phyloP scores from a whole-genome alignment of 495 filamentous ascomycete genomes.

The Podospora pseudoanserina region DNA sequence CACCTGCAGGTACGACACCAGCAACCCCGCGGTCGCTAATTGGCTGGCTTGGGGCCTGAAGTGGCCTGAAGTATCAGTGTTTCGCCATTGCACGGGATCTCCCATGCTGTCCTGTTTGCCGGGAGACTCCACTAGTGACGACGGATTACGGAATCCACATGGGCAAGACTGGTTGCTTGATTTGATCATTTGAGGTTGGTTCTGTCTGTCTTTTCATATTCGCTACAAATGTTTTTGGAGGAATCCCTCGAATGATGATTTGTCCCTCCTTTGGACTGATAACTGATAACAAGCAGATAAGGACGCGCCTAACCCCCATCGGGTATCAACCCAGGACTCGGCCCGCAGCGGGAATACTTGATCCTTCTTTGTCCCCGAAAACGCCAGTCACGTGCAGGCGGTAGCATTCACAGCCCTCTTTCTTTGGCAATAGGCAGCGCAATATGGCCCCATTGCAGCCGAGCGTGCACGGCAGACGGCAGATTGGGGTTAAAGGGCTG shows the following conservation, averaged over 20 bases:
- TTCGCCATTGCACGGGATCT: constrained; percentile 4
- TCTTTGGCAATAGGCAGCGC: background rate
- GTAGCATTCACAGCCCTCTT: background rate
- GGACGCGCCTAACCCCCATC: background rate
- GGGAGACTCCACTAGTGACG: background rate
- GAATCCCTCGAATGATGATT: background rate
- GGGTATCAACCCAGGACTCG: background rate
- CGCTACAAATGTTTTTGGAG: no score
- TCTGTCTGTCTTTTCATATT: no score
- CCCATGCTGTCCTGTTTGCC: background rate
- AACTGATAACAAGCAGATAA: no score
- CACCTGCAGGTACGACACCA: constrained; percentile 10
- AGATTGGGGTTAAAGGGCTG: background rate
- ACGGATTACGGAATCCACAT: background rate
- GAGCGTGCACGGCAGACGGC: background rate
- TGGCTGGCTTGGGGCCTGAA: constrained; percentile 2
- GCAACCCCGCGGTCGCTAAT: constrained; percentile 12
- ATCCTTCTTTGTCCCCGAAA: background rate
- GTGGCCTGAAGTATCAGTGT: background rate
- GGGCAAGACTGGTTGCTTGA: no score
- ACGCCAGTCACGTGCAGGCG: background rate
- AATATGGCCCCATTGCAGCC: background rate
- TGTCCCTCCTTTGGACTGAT: background rate
- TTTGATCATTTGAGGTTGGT: no score
- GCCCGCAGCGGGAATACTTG: background rate